Base-by-base conservation (phyloP, 495 filamentous ascomycete species). In the Aspergillus ostianus region DNA sequence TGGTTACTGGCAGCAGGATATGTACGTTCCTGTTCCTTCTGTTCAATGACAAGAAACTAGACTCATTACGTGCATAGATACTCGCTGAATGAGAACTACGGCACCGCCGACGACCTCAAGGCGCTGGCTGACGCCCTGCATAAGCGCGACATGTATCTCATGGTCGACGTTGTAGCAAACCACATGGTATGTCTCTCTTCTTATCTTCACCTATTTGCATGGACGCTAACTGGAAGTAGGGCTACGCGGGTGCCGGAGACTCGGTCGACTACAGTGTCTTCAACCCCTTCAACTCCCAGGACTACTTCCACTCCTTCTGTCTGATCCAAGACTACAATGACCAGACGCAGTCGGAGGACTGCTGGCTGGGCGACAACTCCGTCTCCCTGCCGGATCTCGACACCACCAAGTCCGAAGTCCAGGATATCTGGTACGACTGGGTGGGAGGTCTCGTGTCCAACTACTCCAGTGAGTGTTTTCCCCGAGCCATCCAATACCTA, bases 91-190 rank as follows among this genome's bases (percentile, higher is more conserved):
- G 68, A 75, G 0, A 80, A 90, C 60, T 87, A 87, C 55, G 90
- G 90, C 21, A 85, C 85, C 0, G 77, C 78, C n/a, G 80, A 78
- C 19, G 88, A 92, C 64, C 70, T 93, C 32, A 80, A 79, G 46
- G 82, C 77, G 7, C 76, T 92, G 12, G 81, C 82, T 50, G 73
- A 66, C 26, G 85, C 83, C 6, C 72, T 84, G 46, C 88, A 91
- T 59, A 70, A 79, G 7, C 81, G 84, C 21, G 82, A 80, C 20
- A 90, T 91, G 85, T 78, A 85, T 67, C 74, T 92, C 29, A 92
- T 92, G 90, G 84, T 91, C 23, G 90, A 93, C 61, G 79, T 92
- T 0, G 89, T 92, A 10, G 83, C 87, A 18, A 94, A 94, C 67
- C 88, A 94, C 65, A 84, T 92, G 80, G 81, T 83, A 53, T 59